phyloP scores from a whole-genome alignment of 148 eudicot species.

The Camellia granthamiana region DNA sequence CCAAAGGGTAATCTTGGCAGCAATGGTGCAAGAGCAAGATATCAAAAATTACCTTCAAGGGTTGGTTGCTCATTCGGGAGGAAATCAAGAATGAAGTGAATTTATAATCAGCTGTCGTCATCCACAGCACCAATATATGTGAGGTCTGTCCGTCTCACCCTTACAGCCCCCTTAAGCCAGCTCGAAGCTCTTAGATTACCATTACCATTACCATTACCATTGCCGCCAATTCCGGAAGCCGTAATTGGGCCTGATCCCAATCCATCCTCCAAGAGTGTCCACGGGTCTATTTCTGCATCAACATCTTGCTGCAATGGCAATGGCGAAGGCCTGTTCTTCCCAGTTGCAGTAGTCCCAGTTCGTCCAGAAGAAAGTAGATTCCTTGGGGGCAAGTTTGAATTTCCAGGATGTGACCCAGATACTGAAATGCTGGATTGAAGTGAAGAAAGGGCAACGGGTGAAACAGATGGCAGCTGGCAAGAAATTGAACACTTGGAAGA shows the following conservation, averaged over 20 bases:
- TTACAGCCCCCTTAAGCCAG: slow-evolving; percentile 87
- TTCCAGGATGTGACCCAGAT: slow-evolving; percentile 34
- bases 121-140: slow-evolving; percentile 81
- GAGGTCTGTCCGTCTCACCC: slow-evolving; percentile 88
- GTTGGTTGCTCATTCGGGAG: slow-evolving; percentile 18
- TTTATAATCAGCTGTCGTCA: slow-evolving; percentile 68
- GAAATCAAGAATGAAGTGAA: slow-evolving; percentile 15
- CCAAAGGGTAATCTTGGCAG: neutral
- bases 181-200: slow-evolving; percentile 70
- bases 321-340: slow-evolving; percentile 46
- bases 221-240: slow-evolving; percentile 45
- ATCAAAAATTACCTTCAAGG: neutral
- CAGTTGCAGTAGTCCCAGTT: slow-evolving; percentile 26
- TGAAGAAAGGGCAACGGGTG: slow-evolving; percentile 46
- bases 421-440: slow-evolving; percentile 53
- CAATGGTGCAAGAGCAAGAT: slow-evolving; percentile 4
- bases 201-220: slow-evolving; percentile 58
- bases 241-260: slow-evolving; percentile 58
- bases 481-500: slow-evolving; percentile 43
- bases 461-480: slow-evolving; percentile 66
- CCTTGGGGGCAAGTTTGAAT: slow-evolving; percentile 37
- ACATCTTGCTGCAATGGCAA: slow-evolving; percentile 42
- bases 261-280: slow-evolving; percentile 91
- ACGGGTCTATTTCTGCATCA: slow-evolving; percentile 77
- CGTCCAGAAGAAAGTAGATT: slow-evolving; percentile 42